Evolutionary conservation across 805 yeast species (phyloP), one percentile per base, ranked within the genome.

Genomic region (Kazachstania taianensis): DNA sequence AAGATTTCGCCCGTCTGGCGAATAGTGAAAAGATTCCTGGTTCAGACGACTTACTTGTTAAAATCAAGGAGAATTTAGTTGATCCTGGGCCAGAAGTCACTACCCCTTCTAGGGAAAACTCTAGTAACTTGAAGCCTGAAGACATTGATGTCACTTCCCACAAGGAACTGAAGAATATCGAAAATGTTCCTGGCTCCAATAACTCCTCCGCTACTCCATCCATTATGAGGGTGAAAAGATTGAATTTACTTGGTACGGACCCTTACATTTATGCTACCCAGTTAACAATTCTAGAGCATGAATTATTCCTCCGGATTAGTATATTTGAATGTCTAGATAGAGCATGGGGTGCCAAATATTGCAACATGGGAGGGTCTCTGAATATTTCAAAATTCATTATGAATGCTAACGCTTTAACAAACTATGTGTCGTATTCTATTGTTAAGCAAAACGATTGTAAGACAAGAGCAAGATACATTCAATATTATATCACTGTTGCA

Each of bases 221-320:
- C n/a, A 17, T 27, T 10, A 19, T 26, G 5, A 25, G 22, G n/a
- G 18, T 29, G 17, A 59, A 67, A 31, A 65, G 63, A 48, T 44
- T 69, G 41, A 78, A 71, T 45, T 57, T 80, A 20, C 56, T 73
- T 40, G 92, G 82, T 35, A 71, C 84, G 35, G 87, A 81, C 45
- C 73, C 83, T 22, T 61, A 70, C 34, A 89, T 78, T 41, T 67
- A 87, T 44, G 96, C 96, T 0, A 66, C 86, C 35, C 96, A 89
- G 57, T 60, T 89, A 37, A 82, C 96, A 0, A 55, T 84, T n/a
- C 66, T 77, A 37, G 95, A 85, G 54, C 82, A 76, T 50, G 70
- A 68, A 30, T 59, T 76, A 22, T 87, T 80, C 54, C 61, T 73
- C n/a, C 67, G 70, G 39, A 81, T 89, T 31, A 70, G 76, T 12